A percentile compares a stretch with the other conserved stretches of the same genome.
Conservation (phyloP, 768 basidiomycete genomes). For the Saitozyma podzolica region DNA sequence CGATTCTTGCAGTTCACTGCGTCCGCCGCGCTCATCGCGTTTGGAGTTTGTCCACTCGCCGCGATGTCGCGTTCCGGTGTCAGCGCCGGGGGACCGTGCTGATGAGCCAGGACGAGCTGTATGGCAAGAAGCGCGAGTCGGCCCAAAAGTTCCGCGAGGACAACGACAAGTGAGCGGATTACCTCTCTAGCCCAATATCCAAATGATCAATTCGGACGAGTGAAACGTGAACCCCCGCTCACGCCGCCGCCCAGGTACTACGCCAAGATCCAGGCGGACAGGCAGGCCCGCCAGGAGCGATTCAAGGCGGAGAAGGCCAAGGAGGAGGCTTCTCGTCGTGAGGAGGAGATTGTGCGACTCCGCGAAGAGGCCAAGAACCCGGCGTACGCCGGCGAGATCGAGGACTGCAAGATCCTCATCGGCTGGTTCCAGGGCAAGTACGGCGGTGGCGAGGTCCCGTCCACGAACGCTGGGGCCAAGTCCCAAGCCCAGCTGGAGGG, state of each 20-base stretch:
- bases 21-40: no score
- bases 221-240: background rate
- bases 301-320: conserved; percentile 74
- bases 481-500: conserved; percentile 31
- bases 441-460: conserved; percentile 43
- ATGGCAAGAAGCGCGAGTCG: conserved; percentile 73
- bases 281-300: conserved; percentile 81
- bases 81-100: background rate
- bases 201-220: no score
- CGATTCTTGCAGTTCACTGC: no score
- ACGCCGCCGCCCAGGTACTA: conserved; percentile 33
- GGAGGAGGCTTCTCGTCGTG: conserved; percentile 70
- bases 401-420: conserved; percentile 69
- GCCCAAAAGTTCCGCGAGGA: conserved; percentile 71
- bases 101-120: conserved; percentile 65
- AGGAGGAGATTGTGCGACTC: conserved; percentile 74
- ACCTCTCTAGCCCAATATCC: background rate
- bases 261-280: conserved; percentile 52
- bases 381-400: conserved; percentile 88
- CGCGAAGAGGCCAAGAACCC: conserved; percentile 88
- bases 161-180: conserved; percentile 66
- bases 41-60: no score
- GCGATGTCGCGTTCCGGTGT: no score
- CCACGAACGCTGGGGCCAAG: conserved; percentile 38
- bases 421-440: conserved; percentile 52